Conservation (phyloP, 1,284 basidiomycete genomes). For the Exobasidium cylindrosporum region DNA sequence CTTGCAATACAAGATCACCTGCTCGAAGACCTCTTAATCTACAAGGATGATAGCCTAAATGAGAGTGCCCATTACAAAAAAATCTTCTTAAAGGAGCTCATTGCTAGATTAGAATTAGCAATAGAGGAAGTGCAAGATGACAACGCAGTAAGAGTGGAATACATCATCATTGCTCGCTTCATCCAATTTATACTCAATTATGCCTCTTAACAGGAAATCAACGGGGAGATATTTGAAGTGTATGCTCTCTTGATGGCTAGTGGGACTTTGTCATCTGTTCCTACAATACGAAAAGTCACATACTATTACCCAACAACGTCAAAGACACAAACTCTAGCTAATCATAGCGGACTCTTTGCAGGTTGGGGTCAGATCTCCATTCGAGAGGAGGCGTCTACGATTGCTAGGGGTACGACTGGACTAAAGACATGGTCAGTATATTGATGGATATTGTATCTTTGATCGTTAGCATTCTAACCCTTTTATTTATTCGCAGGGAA, state of each 20-base stretch:
- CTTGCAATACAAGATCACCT: conserved; percentile 1
- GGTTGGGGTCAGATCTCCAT: conserved; percentile 13
- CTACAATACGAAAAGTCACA: not conserved
- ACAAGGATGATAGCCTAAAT: not conserved
- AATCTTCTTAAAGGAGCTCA: not conserved
- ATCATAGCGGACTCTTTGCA: conserved; percentile 6
- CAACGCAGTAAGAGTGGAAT: not conserved
- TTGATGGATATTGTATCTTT: too few relatives aligned
- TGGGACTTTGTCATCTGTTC: not conserved
- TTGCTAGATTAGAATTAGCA: not conserved
- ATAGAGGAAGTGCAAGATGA: not conserved
- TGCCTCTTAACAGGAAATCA: not conserved
- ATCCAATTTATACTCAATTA: too few relatives aligned
- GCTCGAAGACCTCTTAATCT: not conserved
- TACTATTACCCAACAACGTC: not conserved
- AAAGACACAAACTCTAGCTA: not conserved
- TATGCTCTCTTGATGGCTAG: conserved; percentile 11
- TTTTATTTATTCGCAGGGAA: conserved; percentile 16
- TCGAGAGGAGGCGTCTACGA: conserved; percentile 22
- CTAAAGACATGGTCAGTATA: conserved; percentile 29
- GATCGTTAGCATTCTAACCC: too few relatives aligned
- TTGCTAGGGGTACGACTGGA: conserved; percentile 29
- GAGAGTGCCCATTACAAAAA: not conserved
- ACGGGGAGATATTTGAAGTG: not conserved
- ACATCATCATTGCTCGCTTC: too few relatives aligned